These are phyloP conservation scores for Entomortierella chlamydospora DNA, from an alignment of 192 early-diverging fungal genomes.

Conservation along the genomic window DNA sequence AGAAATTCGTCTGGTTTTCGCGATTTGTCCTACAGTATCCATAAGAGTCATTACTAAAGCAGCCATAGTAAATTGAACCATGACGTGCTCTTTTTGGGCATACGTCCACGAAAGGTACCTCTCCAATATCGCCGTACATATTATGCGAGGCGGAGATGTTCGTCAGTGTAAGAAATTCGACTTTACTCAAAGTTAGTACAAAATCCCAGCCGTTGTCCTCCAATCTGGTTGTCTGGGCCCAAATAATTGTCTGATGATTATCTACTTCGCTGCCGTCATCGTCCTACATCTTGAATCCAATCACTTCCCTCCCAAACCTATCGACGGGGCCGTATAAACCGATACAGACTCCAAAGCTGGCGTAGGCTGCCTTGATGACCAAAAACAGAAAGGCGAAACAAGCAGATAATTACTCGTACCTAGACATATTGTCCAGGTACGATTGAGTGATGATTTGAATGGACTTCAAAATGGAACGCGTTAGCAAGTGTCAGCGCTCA, in stretches of 20 bases:
- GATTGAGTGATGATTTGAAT: too few species aligned
- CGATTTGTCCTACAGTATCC: neutral
- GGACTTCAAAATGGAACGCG: too few species aligned
- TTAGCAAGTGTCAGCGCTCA: too few species aligned
- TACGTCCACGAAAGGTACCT: neutral
- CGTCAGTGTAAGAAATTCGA: neutral
- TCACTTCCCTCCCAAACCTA: neutral
- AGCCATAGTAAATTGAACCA: neutral
- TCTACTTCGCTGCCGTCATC: neutral
- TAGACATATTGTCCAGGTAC: neutral
- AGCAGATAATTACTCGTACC: neutral
- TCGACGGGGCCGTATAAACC: neutral
- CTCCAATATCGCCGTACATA: neutral
- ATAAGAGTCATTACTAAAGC: neutral
- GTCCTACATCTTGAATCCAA: neutral
- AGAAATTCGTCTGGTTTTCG: neutral
- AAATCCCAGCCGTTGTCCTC: neutral
- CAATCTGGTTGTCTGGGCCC: neutral
- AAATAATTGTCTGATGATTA: neutral
- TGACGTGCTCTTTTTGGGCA: neutral
- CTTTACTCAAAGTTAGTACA: neutral
- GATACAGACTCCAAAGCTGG: neutral
- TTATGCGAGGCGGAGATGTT: neutral
- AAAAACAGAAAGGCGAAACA: neutral
- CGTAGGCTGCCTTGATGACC: neutral